phyloP scores from a whole-genome alignment of 257 asterid genomes.

The Handroanthus guayacan region DNA sequence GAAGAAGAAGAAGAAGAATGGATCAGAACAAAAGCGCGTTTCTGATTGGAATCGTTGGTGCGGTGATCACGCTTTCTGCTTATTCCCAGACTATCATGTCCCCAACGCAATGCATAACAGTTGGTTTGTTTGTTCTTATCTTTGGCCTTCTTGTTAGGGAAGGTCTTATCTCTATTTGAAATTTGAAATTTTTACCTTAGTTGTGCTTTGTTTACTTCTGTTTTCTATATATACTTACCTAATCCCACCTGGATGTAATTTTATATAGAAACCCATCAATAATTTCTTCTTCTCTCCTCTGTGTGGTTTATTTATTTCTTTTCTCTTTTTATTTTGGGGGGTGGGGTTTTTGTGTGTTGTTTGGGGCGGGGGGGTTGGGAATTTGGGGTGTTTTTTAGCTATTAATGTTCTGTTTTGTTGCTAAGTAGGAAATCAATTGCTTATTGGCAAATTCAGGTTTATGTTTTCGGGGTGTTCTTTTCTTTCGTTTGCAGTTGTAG shows the following conservation, averaged over 20 bases:
- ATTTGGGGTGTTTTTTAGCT: too few species aligned
- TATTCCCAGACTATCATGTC: conserved; percentile 75
- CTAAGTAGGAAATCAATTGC: too few species aligned
- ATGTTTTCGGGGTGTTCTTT: too few species aligned
- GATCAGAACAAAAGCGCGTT: conserved; percentile 68
- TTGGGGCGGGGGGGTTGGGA: too few species aligned
- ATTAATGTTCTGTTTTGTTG: too few species aligned
- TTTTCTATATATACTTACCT: neutral
- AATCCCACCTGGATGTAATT: neutral
- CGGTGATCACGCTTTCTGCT: conserved; percentile 78
- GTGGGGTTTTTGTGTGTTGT: neutral
- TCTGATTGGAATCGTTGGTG: conserved; percentile 68
- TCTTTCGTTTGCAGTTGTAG: too few species aligned
- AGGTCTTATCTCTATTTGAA: conserved; percentile 73
- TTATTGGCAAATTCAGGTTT: too few species aligned
- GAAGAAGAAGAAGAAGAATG: conserved; percentile 44
- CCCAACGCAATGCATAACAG: conserved; percentile 70
- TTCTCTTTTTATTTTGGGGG: neutral
- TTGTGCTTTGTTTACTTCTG: neutral
- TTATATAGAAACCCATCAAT: neutral
- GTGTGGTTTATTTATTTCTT: neutral
- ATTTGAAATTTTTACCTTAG: neutral
- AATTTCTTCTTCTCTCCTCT: neutral
- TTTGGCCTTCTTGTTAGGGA: conserved; percentile 89
- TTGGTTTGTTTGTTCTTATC: conserved; percentile 71